Evolutionary conservation across 1,284 basidiomycete genomes (phyloP), one percentile per base, ranked within the genome.

Genomic region (Rhodotorula sp.): DNA sequence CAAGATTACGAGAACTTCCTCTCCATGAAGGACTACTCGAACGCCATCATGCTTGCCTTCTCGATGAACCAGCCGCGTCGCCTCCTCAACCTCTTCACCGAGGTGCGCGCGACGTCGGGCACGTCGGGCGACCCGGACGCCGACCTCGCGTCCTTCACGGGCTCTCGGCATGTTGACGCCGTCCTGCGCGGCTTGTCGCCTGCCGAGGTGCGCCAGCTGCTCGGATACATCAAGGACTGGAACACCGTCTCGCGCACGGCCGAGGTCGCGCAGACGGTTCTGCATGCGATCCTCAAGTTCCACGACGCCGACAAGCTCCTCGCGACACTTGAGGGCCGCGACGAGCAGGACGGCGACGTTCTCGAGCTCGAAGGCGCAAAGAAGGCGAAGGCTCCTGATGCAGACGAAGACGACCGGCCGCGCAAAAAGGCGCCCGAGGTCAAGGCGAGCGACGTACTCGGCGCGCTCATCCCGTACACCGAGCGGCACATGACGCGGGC

Each of bases 1-100:
- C 96, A 99, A 87, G 92, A 97, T 79, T 96, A 97, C 81, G 82
- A 88, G 77, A 98, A 98, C 81, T 96, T 92, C 79, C 84, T 99
- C 72, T 85, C 88, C 13, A 83, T 95, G 73, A 88, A 91, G 77
- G 95, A 99, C 82, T 98, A 97, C 83, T 88, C 88, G 66, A 89
- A 88, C 78, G 97, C 96, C 0, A 95, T 99, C 78, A 85, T 90
- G 73, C 87, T 99, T 58, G 94, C 96, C 5, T 85, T 99, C 66
- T 88, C 89, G 5, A 93, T 98, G 89, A 87, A 90, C 67, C 96
- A 99, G 79, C 96, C 97, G 19, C 91, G 93, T 42, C 88, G 95
- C 25, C 85, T 99, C 23, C 84, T 93, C 61, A 84, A 85, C 5
- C 85, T 99, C 42, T 97, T 99, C 84, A 87, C 85, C 73, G 85